These are phyloP conservation scores for Penicillium desertorum DNA, from an alignment of 495 filamentous ascomycete species.

Conservation along the genomic window DNA sequence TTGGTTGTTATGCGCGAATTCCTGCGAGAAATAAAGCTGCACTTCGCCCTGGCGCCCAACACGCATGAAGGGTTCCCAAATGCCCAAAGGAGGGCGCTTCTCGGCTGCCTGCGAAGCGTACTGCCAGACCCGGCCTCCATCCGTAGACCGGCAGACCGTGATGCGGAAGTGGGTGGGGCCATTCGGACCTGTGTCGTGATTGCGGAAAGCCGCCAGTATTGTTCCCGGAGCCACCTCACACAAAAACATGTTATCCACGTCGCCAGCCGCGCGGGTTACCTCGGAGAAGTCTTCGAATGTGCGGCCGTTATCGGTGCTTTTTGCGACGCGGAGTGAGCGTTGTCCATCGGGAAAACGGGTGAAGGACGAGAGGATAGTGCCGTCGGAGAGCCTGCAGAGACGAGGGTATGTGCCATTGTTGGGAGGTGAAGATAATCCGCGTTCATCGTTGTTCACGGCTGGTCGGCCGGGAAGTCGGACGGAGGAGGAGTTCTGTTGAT, in stretches of 20 bases:
- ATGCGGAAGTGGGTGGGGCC: conserved; percentile 56
- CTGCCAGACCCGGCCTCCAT: conserved; percentile 54
- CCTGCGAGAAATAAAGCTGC: conserved; percentile 59
- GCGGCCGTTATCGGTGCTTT: conserved; percentile 39
- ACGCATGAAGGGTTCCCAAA: conserved; percentile 64
- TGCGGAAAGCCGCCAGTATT: conserved; percentile 59
- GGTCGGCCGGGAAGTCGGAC: conserved; percentile 23
- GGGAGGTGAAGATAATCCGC: conserved; percentile 39
- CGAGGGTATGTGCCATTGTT: conserved; percentile 45
- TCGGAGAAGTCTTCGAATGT: conserved; percentile 40
- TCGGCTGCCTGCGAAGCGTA: conserved; percentile 55
- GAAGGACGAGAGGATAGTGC: conserved; percentile 43
- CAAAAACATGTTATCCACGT: conserved; percentile 61
- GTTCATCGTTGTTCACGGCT: conserved; percentile 41
- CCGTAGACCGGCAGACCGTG: conserved; percentile 56
- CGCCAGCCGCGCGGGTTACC: conserved; percentile 40
- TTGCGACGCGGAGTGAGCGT: conserved; percentile 34
- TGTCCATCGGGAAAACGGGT: conserved; percentile 36
- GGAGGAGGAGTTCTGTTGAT: neutral
- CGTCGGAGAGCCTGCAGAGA: conserved; percentile 39
- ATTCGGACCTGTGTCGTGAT: conserved; percentile 50
- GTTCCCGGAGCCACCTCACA: conserved; percentile 50
- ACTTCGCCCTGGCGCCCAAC: conserved; percentile 48
- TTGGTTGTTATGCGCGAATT: conserved; percentile 56
- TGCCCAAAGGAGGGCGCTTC: conserved; percentile 45